These are phyloP conservation scores for Colletotrichum sp. DNA, from an alignment of 2,329 filamentous ascomycete genomes.

Conservation along the genomic window DNA sequence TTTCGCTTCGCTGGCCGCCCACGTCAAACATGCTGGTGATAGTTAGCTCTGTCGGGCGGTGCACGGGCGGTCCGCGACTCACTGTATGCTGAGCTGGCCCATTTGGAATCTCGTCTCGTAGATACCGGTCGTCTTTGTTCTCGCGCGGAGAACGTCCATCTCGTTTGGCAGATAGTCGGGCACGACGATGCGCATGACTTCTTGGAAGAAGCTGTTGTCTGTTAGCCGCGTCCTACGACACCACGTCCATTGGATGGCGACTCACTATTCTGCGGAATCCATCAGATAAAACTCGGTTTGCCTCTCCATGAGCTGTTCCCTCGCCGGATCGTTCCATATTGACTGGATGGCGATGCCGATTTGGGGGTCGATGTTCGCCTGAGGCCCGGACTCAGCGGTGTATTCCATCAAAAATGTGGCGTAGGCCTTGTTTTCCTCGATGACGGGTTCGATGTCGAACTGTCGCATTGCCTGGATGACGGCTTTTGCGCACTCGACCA, in stretches of 20 bases:
- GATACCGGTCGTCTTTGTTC: conserved; percentile 98
- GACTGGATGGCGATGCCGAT: conserved; percentile 84
- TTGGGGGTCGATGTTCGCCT: conserved; percentile 79
- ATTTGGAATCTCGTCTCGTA: conserved; percentile 99
- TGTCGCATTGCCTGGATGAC: conserved; percentile 91
- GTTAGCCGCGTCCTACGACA: conserved; percentile 24
- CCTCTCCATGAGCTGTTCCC: conserved; percentile 84
- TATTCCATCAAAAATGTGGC: conserved; percentile 86
- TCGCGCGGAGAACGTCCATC: conserved; percentile 90
- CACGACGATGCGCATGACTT: conserved; percentile 83
- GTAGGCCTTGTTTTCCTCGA: conserved; percentile 73
- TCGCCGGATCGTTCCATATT: conserved; percentile 89
- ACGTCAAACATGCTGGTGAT: conserved; percentile 95
- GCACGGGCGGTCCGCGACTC: conserved; percentile 41
- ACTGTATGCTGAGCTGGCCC: conserved; percentile 99
- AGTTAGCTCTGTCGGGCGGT: background rate
- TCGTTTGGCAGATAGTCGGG: conserved; percentile 91
- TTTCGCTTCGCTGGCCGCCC: conserved; percentile 93
- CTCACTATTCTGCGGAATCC: conserved; percentile 98
- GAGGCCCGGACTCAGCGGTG: conserved; percentile 87
- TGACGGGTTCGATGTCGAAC: conserved; percentile 82
- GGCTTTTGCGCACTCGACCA: conserved; percentile 95
- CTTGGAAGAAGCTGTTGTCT: conserved; percentile 84
- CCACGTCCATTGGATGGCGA: conserved; percentile 3
- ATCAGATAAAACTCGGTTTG: conserved; percentile 99